Evolutionary conservation across 2,329 filamentous ascomycete species (phyloP).

Genomic region (Grosmannia clavigera): DNA sequence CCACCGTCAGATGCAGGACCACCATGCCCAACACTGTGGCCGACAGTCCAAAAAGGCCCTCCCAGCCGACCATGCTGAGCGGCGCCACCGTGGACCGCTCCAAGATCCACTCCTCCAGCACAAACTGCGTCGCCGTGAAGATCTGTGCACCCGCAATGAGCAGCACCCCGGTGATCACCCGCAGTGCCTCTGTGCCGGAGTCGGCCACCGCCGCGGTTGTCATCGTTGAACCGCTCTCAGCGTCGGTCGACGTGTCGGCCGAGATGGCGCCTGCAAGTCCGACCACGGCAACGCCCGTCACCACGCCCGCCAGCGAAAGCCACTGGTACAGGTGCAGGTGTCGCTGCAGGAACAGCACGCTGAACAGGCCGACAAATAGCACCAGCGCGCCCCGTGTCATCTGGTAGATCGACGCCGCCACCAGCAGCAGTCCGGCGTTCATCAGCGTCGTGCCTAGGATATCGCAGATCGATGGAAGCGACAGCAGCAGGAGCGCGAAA

Average conservation of each 20-base stretch:
- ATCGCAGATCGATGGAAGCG: slow-evolving; percentile 82
- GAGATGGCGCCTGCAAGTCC: slow-evolving; percentile 79
- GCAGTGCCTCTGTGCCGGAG: slow-evolving; percentile 36
- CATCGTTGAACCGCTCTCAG: slow-evolving; percentile 14
- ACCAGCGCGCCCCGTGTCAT: slow-evolving; percentile 95
- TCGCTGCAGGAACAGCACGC: slow-evolving; percentile 75
- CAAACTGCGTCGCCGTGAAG: slow-evolving; percentile 94
- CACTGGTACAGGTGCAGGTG: slow-evolving; percentile 82
- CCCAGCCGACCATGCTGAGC: slow-evolving; percentile 88
- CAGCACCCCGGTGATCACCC: slow-evolving; percentile 70
- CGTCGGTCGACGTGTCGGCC: slow-evolving; percentile 39
- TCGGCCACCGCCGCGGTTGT: slow-evolving; percentile 17
- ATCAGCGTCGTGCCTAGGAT: slow-evolving; percentile 92
- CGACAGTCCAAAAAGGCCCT: slow-evolving; percentile 79
- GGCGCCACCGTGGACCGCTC: slow-evolving; percentile 56
- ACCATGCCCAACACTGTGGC: slow-evolving; percentile 72
- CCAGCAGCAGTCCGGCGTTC: slow-evolving; percentile 89
- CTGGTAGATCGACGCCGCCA: slow-evolving; percentile 93
- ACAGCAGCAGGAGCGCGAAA: slow-evolving; percentile 59
- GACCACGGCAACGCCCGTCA: slow-evolving; percentile 77
- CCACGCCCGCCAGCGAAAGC: slow-evolving; percentile 76
- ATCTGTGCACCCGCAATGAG: slow-evolving; percentile 91
- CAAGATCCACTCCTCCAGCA: slow-evolving; percentile 87
- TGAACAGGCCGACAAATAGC: slow-evolving; percentile 90
- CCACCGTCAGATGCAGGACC: slow-evolving; percentile 64